Base-by-base conservation (phyloP, 345 rosid genomes). In the Hibiscus tridactylites region DNA sequence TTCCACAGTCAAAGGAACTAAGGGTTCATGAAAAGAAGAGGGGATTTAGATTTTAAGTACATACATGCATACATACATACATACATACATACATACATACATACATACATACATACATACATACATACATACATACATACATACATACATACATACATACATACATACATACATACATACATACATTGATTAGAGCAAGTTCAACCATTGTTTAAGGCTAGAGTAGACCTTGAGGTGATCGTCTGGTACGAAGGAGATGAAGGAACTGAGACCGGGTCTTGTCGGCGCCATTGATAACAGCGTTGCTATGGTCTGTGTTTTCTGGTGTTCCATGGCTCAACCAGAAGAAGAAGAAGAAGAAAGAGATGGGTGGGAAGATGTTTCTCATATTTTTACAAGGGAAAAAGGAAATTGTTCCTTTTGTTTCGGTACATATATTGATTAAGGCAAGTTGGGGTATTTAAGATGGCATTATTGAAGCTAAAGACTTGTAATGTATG, bases 1-100 rank as follows among this genome's bases (percentile, higher is more conserved):
- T 28, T 88, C 84, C 56, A 82, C 89, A 0, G 80, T 54, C 29
- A 87, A 76, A 16, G 84, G 83, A 79, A 86, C 97, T 93, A 78
- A 9, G 66, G 35, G 58, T 39, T 52, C 35, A 16, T 54, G 11
- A 4, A 10, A 35, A 19, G 49, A 9, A 16, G 16, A 9, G 28
- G 13, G 29, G 6, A 12, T 44, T 65, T 6, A 65, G 69, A 37
- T 35, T n/a, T 2, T 13, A 8, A 28, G 2, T 28, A 28, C 3
- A 28, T 28, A 28, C 3, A 28, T 28, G 0, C 24, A 21, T 21
- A 21, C 24, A 21, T 21, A 21, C 24, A 21, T 21, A 21, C 24
- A 21, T 21, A 21, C 3, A 28, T 28, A 28, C 3, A 28, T 28
- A 21, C 21, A 21, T 21, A 21, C 21, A 21, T 28, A 28, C 3